Evolutionary conservation across 2,329 filamentous ascomycete species (phyloP).

Genomic region (Pseudogymnoascus destructans): DNA sequence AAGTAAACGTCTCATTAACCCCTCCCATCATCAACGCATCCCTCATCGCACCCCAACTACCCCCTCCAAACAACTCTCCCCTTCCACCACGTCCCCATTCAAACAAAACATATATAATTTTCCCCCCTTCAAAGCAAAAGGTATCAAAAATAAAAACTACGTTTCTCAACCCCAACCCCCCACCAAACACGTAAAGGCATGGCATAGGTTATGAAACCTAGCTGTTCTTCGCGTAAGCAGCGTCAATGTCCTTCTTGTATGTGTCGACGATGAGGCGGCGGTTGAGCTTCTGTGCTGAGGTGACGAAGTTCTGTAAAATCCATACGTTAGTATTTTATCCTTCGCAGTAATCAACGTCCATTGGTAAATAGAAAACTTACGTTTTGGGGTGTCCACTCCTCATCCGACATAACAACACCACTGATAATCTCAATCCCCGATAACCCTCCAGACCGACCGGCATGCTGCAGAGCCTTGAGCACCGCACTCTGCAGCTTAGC

Average conservation of each 20-base stretch:
- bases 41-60: not conserved
- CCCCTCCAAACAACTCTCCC: not conserved
- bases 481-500: slow-evolving; percentile 46
- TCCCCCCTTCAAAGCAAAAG: slow-evolving; percentile 4
- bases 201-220: not conserved
- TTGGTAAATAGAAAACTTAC: slow-evolving; percentile 41
- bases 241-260: slow-evolving; percentile 47
- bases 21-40: not conserved
- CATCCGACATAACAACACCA: slow-evolving; percentile 65
- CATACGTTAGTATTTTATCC: slow-evolving; percentile 23
- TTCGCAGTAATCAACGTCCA: slow-evolving; percentile 25
- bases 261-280: slow-evolving; percentile 51
- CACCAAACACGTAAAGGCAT: not conserved
- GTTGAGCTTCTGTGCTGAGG: slow-evolving; percentile 61
- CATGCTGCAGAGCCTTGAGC: slow-evolving; percentile 53
- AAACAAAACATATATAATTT: not conserved
- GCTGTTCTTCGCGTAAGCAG: slow-evolving; percentile 34
- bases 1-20: not conserved
- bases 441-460: slow-evolving; percentile 53
- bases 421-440: slow-evolving; percentile 57
- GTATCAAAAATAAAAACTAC: not conserved
- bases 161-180: not conserved
- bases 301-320: slow-evolving; percentile 42
- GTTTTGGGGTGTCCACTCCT: slow-evolving; percentile 78
- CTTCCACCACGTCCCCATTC: not conserved